Base-by-base conservation (phyloP, 805 yeast species). In the Starmerella potacharoeniae region DNA sequence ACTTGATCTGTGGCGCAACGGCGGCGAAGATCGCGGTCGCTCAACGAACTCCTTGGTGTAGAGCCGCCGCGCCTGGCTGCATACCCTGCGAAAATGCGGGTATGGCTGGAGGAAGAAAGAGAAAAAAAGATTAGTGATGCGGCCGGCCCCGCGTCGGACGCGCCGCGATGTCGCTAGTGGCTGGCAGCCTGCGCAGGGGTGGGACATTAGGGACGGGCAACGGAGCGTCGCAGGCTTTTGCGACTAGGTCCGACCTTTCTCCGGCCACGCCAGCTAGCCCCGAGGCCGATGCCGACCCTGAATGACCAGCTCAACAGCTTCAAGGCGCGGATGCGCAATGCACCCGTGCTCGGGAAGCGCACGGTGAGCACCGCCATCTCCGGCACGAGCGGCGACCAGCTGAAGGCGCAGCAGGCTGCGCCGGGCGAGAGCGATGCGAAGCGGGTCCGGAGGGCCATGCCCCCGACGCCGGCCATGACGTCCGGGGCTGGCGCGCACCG, bases 221-320 rank as follows among this genome's bases (percentile, higher is more conserved):
- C 16, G 7, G 41, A 37, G 41, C 17, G 41, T 14, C 2, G 16
- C 8, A 37, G 41, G 41, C 41, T 14, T 37, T 37, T 37, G 8
- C 11, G 11, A 14, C 8, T 2, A 9, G 13, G 41, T 37, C 41
- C 3, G 41, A 9, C 35, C 11, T 33, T 33, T 33, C 35, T 33
- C 35, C 35, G 35, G 35, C 35, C 35, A 7, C 35, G 35, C 11
- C 35, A 10, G 29, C 10, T 11, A 7, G 14, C 29, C 16, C 29
- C 37, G 7, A 33, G 14, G 37, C 37, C 30, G 37, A 66, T 66
- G 71, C 64, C 69, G 43, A 68, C 79, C 5, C 65, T 79, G 40
- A 68, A 77, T 55, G 82, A 78, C 57, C 80, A 83, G 69, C 71
- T 83, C 54, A 81, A 79, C 66, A 84, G 85, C 55, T 82, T 83